phyloP scores from a whole-genome alignment of 768 basidiomycete genomes.

The Cubamyces lactineus region DNA sequence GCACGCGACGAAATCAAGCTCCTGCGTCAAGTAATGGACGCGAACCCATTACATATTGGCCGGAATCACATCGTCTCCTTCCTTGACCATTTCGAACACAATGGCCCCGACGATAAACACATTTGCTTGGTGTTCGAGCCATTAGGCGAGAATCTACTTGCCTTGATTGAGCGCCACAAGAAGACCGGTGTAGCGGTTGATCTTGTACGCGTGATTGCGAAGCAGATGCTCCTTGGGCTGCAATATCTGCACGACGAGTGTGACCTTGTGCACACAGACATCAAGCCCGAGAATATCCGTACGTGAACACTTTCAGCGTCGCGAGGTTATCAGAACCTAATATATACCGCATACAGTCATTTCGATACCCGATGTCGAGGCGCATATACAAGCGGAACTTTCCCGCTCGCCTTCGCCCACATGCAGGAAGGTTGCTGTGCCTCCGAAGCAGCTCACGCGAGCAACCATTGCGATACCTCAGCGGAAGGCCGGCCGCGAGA shows the following conservation, averaged over 20 bases:
- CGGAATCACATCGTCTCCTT: slow-evolving; percentile 83
- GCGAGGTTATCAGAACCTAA: slow-evolving; percentile 22
- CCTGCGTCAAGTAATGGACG: slow-evolving; percentile 70
- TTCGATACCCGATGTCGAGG: slow-evolving; percentile 79
- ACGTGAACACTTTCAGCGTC: slow-evolving; percentile 41
- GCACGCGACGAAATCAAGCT: slow-evolving; percentile 97
- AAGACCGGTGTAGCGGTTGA: slow-evolving; percentile 81
- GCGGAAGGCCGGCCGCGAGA: slow-evolving; percentile 49
- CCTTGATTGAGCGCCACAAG: slow-evolving; percentile 77
- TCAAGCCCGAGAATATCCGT: slow-evolving; percentile 97
- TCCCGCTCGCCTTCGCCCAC: slow-evolving; percentile 70
- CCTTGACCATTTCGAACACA: slow-evolving; percentile 86
- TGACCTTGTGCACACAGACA: slow-evolving; percentile 89
- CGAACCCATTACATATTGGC: slow-evolving; percentile 78
- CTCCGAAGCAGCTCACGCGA: slow-evolving; percentile 64
- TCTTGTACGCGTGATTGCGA: slow-evolving; percentile 84
- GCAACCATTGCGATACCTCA: slow-evolving; percentile 64
- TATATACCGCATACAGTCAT: slow-evolving; percentile 54
- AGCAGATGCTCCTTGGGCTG: slow-evolving; percentile 84
- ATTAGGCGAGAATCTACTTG: slow-evolving; percentile 76
- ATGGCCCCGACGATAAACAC: slow-evolving; percentile 71
- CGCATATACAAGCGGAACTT: slow-evolving; percentile 71
- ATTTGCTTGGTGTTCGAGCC: slow-evolving; percentile 93
- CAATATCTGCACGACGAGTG: slow-evolving; percentile 94
- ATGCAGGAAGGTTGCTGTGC: slow-evolving; percentile 81